Evolutionary conservation across 2,329 filamentous ascomycete genomes (phyloP).

Genomic region (Atkinsonella texensis): DNA sequence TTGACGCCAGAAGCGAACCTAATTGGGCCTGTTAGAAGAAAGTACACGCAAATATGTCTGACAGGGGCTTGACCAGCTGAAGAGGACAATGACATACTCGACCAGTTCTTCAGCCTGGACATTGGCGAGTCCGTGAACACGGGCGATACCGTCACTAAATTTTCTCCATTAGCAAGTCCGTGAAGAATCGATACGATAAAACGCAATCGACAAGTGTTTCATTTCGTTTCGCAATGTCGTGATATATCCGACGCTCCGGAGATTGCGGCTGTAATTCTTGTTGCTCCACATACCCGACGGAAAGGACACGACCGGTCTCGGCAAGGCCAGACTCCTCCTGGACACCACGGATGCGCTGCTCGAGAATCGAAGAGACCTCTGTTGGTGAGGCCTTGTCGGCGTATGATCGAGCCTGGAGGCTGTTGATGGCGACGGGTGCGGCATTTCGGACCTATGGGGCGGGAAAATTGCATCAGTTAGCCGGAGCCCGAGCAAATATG

Average conservation of each 20-base stretch:
- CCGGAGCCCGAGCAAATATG: slow-evolving; percentile 35
- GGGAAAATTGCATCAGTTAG: slow-evolving; percentile 39
- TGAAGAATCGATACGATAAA: not conserved
- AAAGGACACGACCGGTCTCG: slow-evolving; percentile 97
- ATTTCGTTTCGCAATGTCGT: not conserved
- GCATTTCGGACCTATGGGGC: slow-evolving; percentile 64
- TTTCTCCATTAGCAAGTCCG: slow-evolving; percentile 20
- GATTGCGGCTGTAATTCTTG: not conserved
- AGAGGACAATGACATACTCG: slow-evolving; percentile 57
- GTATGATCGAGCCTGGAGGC: slow-evolving; percentile 59
- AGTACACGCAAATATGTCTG: slow-evolving; percentile 3
- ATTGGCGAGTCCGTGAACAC: slow-evolving; percentile 99
- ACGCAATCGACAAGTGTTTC: not conserved
- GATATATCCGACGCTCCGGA: not conserved
- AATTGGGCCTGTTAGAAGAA: slow-evolving; percentile 10
- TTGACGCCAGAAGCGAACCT: slow-evolving; percentile 99
- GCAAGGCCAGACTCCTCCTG: slow-evolving; percentile 93
- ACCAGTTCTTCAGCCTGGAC: slow-evolving; percentile 99
- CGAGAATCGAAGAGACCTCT: slow-evolving; percentile 98
- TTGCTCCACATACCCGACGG: slow-evolving; percentile 74
- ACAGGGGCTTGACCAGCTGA: not conserved
- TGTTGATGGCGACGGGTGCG: slow-evolving; percentile 65
- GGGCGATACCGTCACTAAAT: slow-evolving; percentile 96
- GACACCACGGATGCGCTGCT: slow-evolving; percentile 97
- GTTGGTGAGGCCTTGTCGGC: slow-evolving; percentile 91